A percentile compares a stretch with the other conserved stretches of the same genome.
Evolutionary conservation across 75 land plant genomes (phyloP).

Genomic region (Picea sitchensis): DNA sequence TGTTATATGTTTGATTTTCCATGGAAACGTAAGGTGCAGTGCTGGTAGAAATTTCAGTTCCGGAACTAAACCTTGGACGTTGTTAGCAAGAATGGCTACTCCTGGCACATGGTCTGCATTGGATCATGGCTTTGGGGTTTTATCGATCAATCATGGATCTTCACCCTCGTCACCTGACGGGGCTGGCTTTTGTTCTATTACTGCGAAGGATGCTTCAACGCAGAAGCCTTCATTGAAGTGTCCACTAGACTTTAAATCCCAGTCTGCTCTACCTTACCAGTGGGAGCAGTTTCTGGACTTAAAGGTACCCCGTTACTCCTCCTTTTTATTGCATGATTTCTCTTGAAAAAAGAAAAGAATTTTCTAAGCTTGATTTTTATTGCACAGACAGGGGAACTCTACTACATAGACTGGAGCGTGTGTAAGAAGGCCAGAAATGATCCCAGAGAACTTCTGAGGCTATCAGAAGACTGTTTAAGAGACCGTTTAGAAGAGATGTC

Average conservation of each 20-base stretch:
- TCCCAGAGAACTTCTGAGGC: neutral
- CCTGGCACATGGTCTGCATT: neutral
- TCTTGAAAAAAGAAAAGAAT: neutral
- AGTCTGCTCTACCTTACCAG: neutral
- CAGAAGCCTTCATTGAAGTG: neutral
- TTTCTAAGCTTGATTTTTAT: neutral
- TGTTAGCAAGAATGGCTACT: neutral
- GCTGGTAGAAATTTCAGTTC: too few species aligned
- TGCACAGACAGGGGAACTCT: constrained; percentile 6
- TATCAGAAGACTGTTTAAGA: neutral
- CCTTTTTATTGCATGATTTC: neutral
- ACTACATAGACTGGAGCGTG: neutral
- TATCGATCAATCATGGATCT: constrained; percentile 8
- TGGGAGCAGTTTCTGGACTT: constrained; percentile 10
- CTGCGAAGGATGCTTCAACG: neutral
- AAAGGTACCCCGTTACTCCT: neutral
- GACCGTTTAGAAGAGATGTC: too few species aligned
- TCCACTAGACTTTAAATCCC: neutral
- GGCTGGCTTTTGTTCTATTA: neutral
- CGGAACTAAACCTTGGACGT: too few species aligned
- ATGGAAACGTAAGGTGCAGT: too few species aligned
- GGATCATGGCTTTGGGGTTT: neutral
- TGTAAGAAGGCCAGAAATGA: neutral
- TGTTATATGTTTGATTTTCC: too few species aligned
- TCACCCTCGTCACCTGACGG: neutral